Conservation (phyloP, 202 grass and related monocot genomes). For the Digitaria exilis region DNA sequence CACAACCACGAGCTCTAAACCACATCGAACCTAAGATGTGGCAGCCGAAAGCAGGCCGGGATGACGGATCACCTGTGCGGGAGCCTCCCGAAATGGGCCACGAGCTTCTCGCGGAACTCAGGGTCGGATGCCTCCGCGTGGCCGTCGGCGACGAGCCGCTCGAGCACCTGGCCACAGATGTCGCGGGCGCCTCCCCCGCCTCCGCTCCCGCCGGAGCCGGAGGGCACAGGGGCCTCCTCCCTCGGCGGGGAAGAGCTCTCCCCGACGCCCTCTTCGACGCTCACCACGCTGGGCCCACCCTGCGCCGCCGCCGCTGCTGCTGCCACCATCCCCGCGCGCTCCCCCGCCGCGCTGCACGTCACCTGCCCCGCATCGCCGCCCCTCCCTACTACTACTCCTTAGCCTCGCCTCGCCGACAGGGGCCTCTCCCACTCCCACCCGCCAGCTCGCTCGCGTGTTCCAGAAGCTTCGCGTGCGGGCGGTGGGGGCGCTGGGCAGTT, state of each 20-base stretch:
- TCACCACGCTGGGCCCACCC: slow-evolving; percentile 26
- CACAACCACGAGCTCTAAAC: background rate
- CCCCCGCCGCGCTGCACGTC: background rate
- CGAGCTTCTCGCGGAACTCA: slow-evolving; percentile 65
- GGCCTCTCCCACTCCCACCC: background rate
- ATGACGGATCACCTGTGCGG: slow-evolving; percentile 62
- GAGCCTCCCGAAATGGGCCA: slow-evolving; percentile 74
- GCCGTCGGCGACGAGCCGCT: slow-evolving; percentile 71
- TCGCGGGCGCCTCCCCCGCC: slow-evolving; percentile 37
- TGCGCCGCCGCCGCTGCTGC: slow-evolving; percentile 26
- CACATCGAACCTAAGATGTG: slow-evolving; percentile 1
- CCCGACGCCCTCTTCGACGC: slow-evolving; percentile 84
- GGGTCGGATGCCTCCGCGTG: slow-evolving; percentile 71
- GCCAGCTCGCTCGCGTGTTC: slow-evolving; percentile 27
- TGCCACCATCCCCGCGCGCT: slow-evolving; percentile 30
- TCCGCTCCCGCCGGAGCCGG: slow-evolving; percentile 49
- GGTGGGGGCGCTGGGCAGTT: slow-evolving; percentile 10
- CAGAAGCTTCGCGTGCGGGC: slow-evolving; percentile 50
- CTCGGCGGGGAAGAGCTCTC: slow-evolving; percentile 80
- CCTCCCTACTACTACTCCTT: no score
- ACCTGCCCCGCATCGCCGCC: slow-evolving; percentile 40
- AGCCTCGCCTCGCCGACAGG: slow-evolving; percentile 3
- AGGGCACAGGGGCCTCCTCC: background rate
- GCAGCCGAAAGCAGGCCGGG: background rate
- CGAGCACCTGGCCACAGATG: slow-evolving; percentile 66